Conservation (phyloP, 148 eudicot species). For the Pouteria glomerata region DNA sequence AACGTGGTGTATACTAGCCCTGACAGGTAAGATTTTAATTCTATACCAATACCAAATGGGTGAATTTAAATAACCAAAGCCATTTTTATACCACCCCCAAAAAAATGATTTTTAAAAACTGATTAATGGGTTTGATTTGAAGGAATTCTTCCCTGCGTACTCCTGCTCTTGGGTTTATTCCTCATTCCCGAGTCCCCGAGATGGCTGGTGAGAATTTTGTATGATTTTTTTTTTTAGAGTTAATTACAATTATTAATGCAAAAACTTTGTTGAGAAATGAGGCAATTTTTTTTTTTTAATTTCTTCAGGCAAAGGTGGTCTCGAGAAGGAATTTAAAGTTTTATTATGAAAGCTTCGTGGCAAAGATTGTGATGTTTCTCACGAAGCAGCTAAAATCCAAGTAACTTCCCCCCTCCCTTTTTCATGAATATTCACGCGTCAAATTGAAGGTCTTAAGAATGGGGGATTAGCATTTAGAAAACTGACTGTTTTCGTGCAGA, state of each 20-base stretch:
- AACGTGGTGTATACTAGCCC: slow-evolving; percentile 72
- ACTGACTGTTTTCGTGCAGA: background rate
- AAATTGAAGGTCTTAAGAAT: background rate
- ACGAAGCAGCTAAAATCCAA: slow-evolving; percentile 61
- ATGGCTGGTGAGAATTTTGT: slow-evolving; percentile 60
- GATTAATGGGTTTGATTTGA: slow-evolving; percentile 13
- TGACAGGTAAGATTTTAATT: slow-evolving; percentile 41
- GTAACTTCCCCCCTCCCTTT: slow-evolving; percentile 30
- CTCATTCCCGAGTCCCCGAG: slow-evolving; percentile 92
- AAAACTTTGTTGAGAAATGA: background rate
- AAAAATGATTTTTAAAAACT: background rate
- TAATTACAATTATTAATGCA: background rate
- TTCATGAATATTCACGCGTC: background rate
- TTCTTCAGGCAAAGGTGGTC: slow-evolving; percentile 56
- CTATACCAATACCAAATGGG: background rate
- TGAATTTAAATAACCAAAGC: background rate
- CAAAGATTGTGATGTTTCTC: slow-evolving; percentile 48
- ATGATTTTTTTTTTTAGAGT: background rate
- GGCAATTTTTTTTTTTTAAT: background rate
- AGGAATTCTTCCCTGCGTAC: slow-evolving; percentile 65
- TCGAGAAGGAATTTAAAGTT: slow-evolving; percentile 48
- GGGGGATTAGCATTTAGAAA: background rate
- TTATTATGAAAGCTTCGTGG: slow-evolving; percentile 63
- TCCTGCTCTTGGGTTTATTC: slow-evolving; percentile 55
- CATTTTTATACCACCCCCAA: background rate